Evolutionary conservation across 2,329 filamentous ascomycete species (phyloP).

Genomic region (Emericellopsis atlantica): DNA sequence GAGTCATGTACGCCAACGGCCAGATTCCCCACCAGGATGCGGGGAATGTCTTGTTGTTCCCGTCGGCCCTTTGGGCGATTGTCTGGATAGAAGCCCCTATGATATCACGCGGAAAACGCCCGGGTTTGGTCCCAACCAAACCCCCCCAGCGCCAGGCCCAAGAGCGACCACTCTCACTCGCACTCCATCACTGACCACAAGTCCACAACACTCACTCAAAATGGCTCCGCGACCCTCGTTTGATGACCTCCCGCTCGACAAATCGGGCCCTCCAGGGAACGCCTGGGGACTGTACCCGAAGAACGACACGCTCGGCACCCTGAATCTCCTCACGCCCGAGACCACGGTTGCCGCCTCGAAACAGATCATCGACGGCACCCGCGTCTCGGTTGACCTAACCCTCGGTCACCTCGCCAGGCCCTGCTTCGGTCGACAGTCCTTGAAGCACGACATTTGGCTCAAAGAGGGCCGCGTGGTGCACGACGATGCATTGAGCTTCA

Average conservation of each 20-base stretch:
- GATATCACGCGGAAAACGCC: too few species aligned
- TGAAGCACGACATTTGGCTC: constrained; percentile 15
- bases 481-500: constrained; percentile 19
- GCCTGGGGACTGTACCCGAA: constrained; percentile 43
- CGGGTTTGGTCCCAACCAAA: too few species aligned
- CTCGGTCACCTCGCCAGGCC: constrained; percentile 17
- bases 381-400: constrained; percentile 21
- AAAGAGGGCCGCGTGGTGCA: constrained; percentile 16
- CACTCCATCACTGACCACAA: too few species aligned
- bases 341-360: constrained; percentile 10
- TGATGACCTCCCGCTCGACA: constrained; percentile 32
- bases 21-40: too few species aligned
- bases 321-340: constrained; percentile 36
- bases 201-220: not conserved
- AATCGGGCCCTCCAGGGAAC: constrained; percentile 35
- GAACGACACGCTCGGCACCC: constrained; percentile 36
- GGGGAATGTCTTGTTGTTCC: too few species aligned
- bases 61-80: too few species aligned
- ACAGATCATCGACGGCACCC: constrained; percentile 15
- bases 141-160: too few species aligned
- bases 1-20: too few species aligned
- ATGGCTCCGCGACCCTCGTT: constrained; percentile 16
- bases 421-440: constrained; percentile 16
- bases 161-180: too few species aligned
- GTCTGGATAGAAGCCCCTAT: too few species aligned